Evolutionary conservation across 108 stramenopile species (phyloP).

Genomic region (Skeletonema menzelii): DNA sequence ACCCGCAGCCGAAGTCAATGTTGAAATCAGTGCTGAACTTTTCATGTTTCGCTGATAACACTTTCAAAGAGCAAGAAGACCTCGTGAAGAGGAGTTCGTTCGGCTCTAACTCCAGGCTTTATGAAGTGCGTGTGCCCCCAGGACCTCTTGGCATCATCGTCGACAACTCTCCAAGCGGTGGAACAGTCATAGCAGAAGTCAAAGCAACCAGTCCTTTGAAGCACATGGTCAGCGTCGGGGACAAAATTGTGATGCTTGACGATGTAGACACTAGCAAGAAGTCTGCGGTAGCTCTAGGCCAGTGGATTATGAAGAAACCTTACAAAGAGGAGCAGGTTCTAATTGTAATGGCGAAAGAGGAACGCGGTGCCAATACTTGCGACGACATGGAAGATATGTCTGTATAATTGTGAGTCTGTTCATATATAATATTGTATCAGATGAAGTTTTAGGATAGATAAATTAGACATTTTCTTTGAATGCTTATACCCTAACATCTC

Average conservation of each 20-base stretch:
- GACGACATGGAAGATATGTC: slow-evolving; percentile 10
- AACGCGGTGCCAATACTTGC: background rate
- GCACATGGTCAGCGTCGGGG: slow-evolving; percentile 22
- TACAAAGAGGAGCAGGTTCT: slow-evolving; percentile 11
- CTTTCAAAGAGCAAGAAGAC: slow-evolving; percentile 8
- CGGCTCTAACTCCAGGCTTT: slow-evolving; percentile 11
- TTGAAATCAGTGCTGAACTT: slow-evolving; percentile 3
- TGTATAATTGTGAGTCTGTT: background rate
- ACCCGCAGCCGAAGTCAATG: background rate
- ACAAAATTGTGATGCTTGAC: slow-evolving; percentile 32
- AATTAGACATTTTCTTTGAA: background rate
- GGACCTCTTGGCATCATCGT: slow-evolving; percentile 38
- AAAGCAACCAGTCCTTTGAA: slow-evolving; percentile 19
- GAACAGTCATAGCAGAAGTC: slow-evolving; percentile 27
- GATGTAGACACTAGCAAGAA: slow-evolving; percentile 17
- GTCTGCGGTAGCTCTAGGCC: slow-evolving; percentile 8
- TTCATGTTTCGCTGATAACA: slow-evolving; percentile 32
- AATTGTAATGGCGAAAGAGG: background rate
- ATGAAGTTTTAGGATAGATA: too few relatives aligned
- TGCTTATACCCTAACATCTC: slow-evolving; percentile 10
- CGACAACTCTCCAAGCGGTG: slow-evolving; percentile 18
- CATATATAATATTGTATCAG: too few relatives aligned
- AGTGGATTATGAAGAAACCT: slow-evolving; percentile 33
- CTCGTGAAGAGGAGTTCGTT: background rate
- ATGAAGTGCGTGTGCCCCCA: slow-evolving; percentile 30